Evolutionary conservation across 1,139 yeast genomes (phyloP).

Genomic region (Candida tunisiensis): DNA sequence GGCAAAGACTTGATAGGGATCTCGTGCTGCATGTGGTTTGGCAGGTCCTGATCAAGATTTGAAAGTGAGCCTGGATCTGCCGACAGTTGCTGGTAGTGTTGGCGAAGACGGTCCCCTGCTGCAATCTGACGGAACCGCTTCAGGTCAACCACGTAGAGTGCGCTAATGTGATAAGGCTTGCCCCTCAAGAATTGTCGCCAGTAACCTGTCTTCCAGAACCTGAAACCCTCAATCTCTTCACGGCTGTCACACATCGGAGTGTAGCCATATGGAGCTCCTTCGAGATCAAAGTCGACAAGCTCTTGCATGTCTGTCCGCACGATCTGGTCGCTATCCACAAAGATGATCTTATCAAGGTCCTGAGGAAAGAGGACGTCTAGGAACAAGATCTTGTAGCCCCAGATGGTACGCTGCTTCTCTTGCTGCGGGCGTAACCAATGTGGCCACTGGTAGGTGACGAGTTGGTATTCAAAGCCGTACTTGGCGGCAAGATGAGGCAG

Average conservation of each 20-base stretch:
- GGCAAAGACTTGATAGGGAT: conserved; percentile 60
- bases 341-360: conserved; percentile 54
- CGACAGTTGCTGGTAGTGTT: conserved; percentile 75
- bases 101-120: conserved; percentile 68
- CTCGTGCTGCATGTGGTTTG: conserved; percentile 60
- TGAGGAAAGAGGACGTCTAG: conserved; percentile 79
- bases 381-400: conserved; percentile 81
- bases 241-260: conserved; percentile 82
- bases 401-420: conserved; percentile 60
- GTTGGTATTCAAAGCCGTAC: conserved; percentile 47
- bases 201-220: conserved; percentile 91
- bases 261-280: conserved; percentile 73
- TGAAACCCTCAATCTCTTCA: conserved; percentile 63
- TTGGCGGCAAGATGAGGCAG: conserved; percentile 46
- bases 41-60: conserved; percentile 81
- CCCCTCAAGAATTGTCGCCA: conserved; percentile 56
- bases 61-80: conserved; percentile 65
- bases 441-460: conserved; percentile 85
- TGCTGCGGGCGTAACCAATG: conserved; percentile 66
- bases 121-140: conserved; percentile 39
- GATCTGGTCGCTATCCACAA: conserved; percentile 76
- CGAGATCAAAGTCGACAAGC: conserved; percentile 43
- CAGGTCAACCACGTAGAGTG: conserved; percentile 69
- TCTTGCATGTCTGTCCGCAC: conserved; percentile 61
- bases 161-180: conserved; percentile 65